These are phyloP conservation scores for Aegle marmelos DNA, from an alignment of 345 rosid species.

Conservation along the genomic window DNA sequence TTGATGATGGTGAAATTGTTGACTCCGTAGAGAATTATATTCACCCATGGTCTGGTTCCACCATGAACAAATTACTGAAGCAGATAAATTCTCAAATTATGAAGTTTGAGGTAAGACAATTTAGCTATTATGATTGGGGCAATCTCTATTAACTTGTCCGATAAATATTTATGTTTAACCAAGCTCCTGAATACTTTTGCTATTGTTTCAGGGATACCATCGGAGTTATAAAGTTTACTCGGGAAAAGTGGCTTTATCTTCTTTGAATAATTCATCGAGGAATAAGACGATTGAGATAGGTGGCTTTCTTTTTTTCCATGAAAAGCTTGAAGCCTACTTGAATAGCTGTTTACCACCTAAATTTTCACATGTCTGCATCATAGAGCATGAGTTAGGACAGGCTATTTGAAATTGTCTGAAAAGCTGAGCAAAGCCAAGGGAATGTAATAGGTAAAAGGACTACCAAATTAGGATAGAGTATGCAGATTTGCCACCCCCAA, in stretches of 20 bases:
- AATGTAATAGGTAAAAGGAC: background rate
- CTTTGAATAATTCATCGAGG: slow-evolving; percentile 60
- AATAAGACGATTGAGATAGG: slow-evolving; percentile 83
- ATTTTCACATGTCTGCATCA: background rate
- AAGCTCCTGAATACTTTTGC: slow-evolving; percentile 14
- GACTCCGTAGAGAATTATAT: slow-evolving; percentile 25
- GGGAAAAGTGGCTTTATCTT: slow-evolving; percentile 57
- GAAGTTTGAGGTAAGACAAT: slow-evolving; percentile 57
- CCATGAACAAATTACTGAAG: slow-evolving; percentile 38
- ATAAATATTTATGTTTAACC: slow-evolving; percentile 1
- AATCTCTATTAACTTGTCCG: slow-evolving; percentile 13
- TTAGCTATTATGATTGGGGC: background rate
- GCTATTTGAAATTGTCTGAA: background rate
- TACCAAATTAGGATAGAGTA: background rate
- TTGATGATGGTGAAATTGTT: slow-evolving; percentile 22
- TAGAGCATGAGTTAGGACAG: background rate
- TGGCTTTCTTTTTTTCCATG: slow-evolving; percentile 23
- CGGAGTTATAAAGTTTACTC: slow-evolving; percentile 57
- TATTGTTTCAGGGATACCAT: slow-evolving; percentile 70
- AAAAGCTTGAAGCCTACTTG: background rate
- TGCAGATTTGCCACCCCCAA: background rate
- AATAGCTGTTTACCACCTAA: background rate
- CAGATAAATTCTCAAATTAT: slow-evolving; percentile 50
- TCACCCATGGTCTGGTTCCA: slow-evolving; percentile 75
- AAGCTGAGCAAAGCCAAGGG: background rate